Evolutionary conservation across 2,329 filamentous ascomycete species (phyloP), one percentile per base, ranked within the genome.

Genomic region (Hirsutella minnesotensis): DNA sequence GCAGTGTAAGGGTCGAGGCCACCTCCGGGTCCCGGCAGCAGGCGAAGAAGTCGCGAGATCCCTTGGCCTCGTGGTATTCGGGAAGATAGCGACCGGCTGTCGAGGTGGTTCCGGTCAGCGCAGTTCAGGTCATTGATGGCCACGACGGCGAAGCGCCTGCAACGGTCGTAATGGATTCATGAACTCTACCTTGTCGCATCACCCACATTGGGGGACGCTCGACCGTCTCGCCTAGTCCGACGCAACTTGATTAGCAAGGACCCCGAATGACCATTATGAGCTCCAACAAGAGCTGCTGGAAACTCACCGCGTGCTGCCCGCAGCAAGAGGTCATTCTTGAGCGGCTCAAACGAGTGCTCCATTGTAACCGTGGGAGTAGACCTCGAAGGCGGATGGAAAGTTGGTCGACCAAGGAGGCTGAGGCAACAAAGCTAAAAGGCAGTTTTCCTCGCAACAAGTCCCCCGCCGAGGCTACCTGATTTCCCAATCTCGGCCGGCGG

Each of bases 121-220:
- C 19, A 24, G 18, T 4, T 8, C 33, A 16, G 33, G 16, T 1
- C n/a, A 9, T 15, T 40, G 27, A 12, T 3, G 20, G 15, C 9
- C 5, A n/a, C 24, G 24, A 12, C 24, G n/a, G 12, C 24, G 12
- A 27, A 12, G 12, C 24, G 29, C 18, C 9, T 13, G 18, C 12
- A 3, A 7, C 4, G 27, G 4, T n/a, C 12, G 5, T 15, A 9
- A n/a, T 12, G 31, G 18, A 9, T 16, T 8, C n/a, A 20, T 15
- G 13, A 16, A 7, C 19, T 38, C 24, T 71, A 90, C 88, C 88
- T 79, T 98, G 92, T 66, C 92, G 85, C 92, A 98, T 98, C 61
- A 98, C 88, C 92, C 92, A 98, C 72, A 94, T 86, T 45, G 92
- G 92, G 47, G 92, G 85, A 50, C 92, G 81, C 66, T 95, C 88